phyloP scores from a whole-genome alignment of 495 filamentous ascomycete species.

The Chlorociboria aeruginascens region DNA sequence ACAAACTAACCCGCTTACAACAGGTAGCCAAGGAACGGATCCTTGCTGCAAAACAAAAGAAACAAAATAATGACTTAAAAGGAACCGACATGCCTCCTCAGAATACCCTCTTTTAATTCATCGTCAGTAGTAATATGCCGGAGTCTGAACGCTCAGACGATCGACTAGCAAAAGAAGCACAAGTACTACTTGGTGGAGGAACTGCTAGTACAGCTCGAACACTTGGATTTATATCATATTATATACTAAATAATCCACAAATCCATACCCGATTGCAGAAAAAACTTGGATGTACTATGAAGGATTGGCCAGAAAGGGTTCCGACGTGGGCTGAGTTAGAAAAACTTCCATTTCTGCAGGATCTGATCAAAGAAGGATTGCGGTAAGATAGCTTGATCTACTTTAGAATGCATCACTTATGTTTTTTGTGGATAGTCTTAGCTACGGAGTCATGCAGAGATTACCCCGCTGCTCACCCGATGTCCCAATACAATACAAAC shows the following conservation, averaged over 20 bases:
- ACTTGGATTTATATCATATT: not conserved
- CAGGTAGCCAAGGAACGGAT: not conserved
- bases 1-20: too few species aligned
- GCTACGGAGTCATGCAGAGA: not conserved
- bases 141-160: not conserved
- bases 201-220: not conserved
- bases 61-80: too few species aligned
- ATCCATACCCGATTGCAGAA: not conserved
- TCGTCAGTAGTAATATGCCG: not conserved
- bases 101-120: not conserved
- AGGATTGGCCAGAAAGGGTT: not conserved
- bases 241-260: not conserved
- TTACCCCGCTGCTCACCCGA: not conserved
- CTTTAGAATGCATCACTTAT: too few species aligned
- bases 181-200: not conserved
- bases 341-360: not conserved
- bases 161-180: not conserved
- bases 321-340: not conserved
- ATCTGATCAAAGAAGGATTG: not conserved
- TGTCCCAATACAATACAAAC: not conserved
- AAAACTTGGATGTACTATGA: not conserved
- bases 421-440: too few species aligned
- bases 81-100: too few species aligned
- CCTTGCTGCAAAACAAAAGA: too few species aligned
- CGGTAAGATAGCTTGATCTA: not conserved